Evolutionary conservation across 2,329 filamentous ascomycete species (phyloP), one percentile per base, ranked within the genome.

Genomic region (Ascochyta viciae-villosae): DNA sequence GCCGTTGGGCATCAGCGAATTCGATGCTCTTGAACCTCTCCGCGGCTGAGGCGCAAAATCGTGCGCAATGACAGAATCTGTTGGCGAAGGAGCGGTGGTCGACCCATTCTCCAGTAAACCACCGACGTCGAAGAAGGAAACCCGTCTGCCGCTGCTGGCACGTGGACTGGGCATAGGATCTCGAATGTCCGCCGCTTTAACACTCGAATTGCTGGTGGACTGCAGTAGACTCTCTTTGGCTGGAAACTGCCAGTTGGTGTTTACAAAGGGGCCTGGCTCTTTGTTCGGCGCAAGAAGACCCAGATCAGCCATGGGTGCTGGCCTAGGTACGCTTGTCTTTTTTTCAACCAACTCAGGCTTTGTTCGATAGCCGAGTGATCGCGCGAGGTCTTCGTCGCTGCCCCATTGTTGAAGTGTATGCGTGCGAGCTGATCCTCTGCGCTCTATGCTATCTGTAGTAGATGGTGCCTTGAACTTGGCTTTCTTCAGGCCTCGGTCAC

Each of bases 401-500:
- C 91, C 92, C 88, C 90, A 94, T 52, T 90, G 86, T 45, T 85
- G 84, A 79, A 83, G 60, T 75, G 90, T 92, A 37, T 86, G 85
- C 39, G 83, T 83, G 4, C 84, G 78, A 12, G 82, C 78, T 1
- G 87, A 86, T 15, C 82, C 82, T 58, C 86, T 83, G 59, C 86
- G 84, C 50, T 81, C 79, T 51, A 80, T 77, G 51, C 78, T 79
- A 61, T 85, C 83, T 35, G 76, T 78, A 3, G 81, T 78, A 15
- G 82, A 86, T 13, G 78, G 69, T 55, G 79, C 72, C 65, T 89
- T 88, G 78, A 90, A 97, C 71, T 92, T 95, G 26, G 66, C 50
- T 77, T 96, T 96, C 81, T 98, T 98, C 37, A 92, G 80, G 24
- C 95, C 95, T 49, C 91, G 86, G 73, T 98, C 94, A 13, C 94